These are phyloP conservation scores for Alternaria ventricosa DNA, from an alignment of 2,329 filamentous ascomycete genomes.

Conservation along the genomic window DNA sequence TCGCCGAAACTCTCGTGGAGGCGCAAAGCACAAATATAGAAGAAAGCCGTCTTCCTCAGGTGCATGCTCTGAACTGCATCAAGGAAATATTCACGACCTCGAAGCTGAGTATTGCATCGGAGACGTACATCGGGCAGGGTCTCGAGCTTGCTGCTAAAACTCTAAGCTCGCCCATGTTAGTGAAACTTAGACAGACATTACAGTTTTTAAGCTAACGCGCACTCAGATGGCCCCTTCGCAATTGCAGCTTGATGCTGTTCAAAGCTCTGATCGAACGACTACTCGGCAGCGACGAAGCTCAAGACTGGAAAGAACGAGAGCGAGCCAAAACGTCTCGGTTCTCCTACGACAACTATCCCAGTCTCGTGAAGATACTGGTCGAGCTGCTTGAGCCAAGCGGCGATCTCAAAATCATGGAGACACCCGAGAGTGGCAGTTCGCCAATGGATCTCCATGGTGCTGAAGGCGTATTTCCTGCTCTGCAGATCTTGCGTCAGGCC, in stretches of 20 bases:
- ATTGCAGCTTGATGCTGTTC: slow-evolving; percentile 89
- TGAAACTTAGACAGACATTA: background rate
- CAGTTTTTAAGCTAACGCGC: slow-evolving; percentile 4
- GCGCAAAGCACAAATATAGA: slow-evolving; percentile 62
- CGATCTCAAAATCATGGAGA: slow-evolving; percentile 34
- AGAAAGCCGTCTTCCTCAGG: slow-evolving; percentile 75
- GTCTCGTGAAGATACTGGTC: slow-evolving; percentile 68
- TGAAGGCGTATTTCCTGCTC: slow-evolving; percentile 79
- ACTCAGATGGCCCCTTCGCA: slow-evolving; percentile 85
- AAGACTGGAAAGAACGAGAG: slow-evolving; percentile 63
- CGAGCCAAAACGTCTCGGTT: slow-evolving; percentile 60
- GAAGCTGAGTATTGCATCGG: slow-evolving; percentile 73
- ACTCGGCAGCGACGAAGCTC: slow-evolving; percentile 72
- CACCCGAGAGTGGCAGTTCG: slow-evolving; percentile 25
- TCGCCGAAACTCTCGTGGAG: slow-evolving; percentile 63
- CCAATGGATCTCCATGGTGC: slow-evolving; percentile 46
- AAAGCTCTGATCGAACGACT: slow-evolving; percentile 82
- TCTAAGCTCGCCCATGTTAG: slow-evolving; percentile 77
- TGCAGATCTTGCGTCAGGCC: slow-evolving; percentile 80
- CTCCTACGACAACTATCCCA: slow-evolving; percentile 72
- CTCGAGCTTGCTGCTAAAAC: slow-evolving; percentile 81
- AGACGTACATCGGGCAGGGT: slow-evolving; percentile 74
- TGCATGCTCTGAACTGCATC: slow-evolving; percentile 92
- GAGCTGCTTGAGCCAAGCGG: slow-evolving; percentile 59
- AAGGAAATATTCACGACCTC: slow-evolving; percentile 91